Evolutionary conservation across 2,329 filamentous ascomycete genomes (phyloP).

Genomic region (Cryphonectria parasitica): DNA sequence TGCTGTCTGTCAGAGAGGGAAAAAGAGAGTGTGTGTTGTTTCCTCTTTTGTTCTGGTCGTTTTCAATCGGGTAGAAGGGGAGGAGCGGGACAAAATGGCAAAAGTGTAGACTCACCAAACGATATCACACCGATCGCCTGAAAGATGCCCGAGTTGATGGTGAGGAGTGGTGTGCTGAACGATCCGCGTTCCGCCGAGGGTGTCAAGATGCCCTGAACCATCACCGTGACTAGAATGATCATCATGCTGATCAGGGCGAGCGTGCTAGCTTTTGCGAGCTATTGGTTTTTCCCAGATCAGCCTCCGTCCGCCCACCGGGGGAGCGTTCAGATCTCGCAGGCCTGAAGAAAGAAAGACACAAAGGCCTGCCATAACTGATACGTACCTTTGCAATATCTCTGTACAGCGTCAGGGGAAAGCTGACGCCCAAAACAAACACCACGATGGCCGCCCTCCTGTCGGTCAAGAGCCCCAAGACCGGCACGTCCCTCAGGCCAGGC

Average conservation of each 20-base stretch:
- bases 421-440: slow-evolving; percentile 83
- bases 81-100: slow-evolving; percentile 3
- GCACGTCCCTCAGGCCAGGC: slow-evolving; percentile 71
- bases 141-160: slow-evolving; percentile 87
- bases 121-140: slow-evolving; percentile 98
- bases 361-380: neutral
- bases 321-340: neutral
- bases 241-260: slow-evolving; percentile 91
- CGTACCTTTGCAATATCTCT: slow-evolving; percentile 93
- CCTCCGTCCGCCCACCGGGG: neutral
- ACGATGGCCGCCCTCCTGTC: slow-evolving; percentile 84
- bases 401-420: slow-evolving; percentile 90
- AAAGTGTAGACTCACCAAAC: slow-evolving; percentile 67
- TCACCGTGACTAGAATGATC: slow-evolving; percentile 84
- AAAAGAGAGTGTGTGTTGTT: no score
- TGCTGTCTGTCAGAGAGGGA: slow-evolving; percentile 37
- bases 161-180: slow-evolving; percentile 70
- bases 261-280: slow-evolving; percentile 95
- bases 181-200: slow-evolving; percentile 73
- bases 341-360: no score
- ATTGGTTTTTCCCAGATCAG: slow-evolving; percentile 29
- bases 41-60: neutral
- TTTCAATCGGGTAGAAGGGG: slow-evolving; percentile 28
- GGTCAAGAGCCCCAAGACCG: slow-evolving; percentile 80
- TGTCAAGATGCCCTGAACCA: slow-evolving; percentile 80